Percentiles rank a stretch among this genome's conserved stretches.
Conservation (phyloP, 1,284 basidiomycete species). For the Malassezia yamatoensis region DNA sequence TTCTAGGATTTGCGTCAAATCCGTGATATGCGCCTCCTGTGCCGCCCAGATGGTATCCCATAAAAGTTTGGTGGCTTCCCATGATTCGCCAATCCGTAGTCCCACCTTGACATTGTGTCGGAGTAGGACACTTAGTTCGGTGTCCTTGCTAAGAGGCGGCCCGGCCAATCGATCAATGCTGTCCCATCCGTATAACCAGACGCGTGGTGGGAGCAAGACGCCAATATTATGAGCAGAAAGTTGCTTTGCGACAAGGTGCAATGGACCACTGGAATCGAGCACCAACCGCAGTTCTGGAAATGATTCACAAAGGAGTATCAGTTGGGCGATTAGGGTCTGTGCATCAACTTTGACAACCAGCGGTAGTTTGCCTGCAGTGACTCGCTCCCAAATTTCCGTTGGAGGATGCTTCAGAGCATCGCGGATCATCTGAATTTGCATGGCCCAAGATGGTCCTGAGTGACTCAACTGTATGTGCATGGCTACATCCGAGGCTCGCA, state of each 20-base stretch:
- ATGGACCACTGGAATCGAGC: slow-evolving; percentile 63
- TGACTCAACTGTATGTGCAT: slow-evolving; percentile 60
- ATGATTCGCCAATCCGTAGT: slow-evolving; percentile 57
- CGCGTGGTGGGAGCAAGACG: slow-evolving; percentile 61
- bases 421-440: slow-evolving; percentile 63
- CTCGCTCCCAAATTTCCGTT: slow-evolving; percentile 51
- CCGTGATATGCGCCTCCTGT: slow-evolving; percentile 21
- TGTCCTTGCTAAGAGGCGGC: slow-evolving; percentile 62
- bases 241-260: slow-evolving; percentile 58
- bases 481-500: slow-evolving; percentile 61
- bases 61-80: slow-evolving; percentile 59
- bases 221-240: slow-evolving; percentile 61
- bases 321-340: slow-evolving; percentile 64
- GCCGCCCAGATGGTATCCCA: slow-evolving; percentile 51
- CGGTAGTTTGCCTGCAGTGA: slow-evolving; percentile 54
- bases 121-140: slow-evolving; percentile 58
- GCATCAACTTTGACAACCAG: slow-evolving; percentile 62
- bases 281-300: slow-evolving; percentile 58
- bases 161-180: slow-evolving; percentile 61
- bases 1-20: neutral
- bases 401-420: slow-evolving; percentile 53
- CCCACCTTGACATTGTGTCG: slow-evolving; percentile 64
- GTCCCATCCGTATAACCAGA: slow-evolving; percentile 63
- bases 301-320: slow-evolving; percentile 64
- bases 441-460: slow-evolving; percentile 54